Evolutionary conservation across 352 stramenopile species (phyloP).

Genomic region (Bremia lactucae): DNA sequence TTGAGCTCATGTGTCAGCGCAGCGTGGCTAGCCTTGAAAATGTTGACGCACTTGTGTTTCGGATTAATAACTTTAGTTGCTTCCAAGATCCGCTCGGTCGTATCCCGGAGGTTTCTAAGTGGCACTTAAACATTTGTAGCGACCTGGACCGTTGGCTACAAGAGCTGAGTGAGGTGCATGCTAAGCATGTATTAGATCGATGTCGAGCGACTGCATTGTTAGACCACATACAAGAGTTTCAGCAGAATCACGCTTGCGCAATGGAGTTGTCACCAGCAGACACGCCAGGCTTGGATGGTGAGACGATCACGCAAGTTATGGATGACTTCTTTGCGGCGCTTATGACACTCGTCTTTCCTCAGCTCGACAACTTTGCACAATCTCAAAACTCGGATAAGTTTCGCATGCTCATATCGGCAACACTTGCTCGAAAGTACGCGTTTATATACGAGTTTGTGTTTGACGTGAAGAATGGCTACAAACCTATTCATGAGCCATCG

Average conservation of each 20-base stretch:
- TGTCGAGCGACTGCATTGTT: constrained; percentile 29
- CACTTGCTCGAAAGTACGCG: constrained; percentile 36
- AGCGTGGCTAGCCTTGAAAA: constrained; percentile 26
- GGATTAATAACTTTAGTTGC: constrained; percentile 66
- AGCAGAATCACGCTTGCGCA: constrained; percentile 18
- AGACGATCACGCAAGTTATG: constrained; percentile 43
- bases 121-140: constrained; percentile 19
- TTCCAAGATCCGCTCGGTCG: constrained; percentile 32
- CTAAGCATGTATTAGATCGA: constrained; percentile 35
- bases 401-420: constrained; percentile 21
- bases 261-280: constrained; percentile 7
- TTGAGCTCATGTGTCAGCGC: constrained; percentile 41
- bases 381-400: constrained; percentile 34
- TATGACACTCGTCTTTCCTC: constrained; percentile 37
- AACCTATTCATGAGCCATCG: constrained; percentile 9
- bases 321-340: constrained; percentile 37
- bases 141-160: constrained; percentile 30
- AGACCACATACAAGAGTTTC: constrained; percentile 26
- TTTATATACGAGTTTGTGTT: constrained; percentile 53
- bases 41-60: constrained; percentile 51
- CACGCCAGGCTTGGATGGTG: constrained; percentile 27
- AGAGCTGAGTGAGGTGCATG: constrained; percentile 36
- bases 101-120: constrained; percentile 35
- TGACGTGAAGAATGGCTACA: constrained; percentile 33
- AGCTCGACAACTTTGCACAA: constrained; percentile 43